These are phyloP conservation scores for Nicotiana knightiana DNA, from an alignment of 257 asterid species.

Conservation along the genomic window DNA sequence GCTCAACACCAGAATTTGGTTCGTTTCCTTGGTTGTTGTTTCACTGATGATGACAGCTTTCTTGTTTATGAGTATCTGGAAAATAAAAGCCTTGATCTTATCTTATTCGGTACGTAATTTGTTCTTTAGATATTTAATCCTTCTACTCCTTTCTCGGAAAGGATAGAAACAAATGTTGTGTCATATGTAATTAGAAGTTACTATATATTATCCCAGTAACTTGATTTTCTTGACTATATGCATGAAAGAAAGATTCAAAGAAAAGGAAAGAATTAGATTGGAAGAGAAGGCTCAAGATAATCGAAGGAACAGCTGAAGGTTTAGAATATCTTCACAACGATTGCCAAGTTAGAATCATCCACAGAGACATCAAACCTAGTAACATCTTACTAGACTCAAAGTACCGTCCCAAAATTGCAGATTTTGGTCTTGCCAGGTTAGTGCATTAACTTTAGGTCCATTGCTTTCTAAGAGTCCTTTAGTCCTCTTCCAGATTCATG, in stretches of 20 bases:
- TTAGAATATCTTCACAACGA: slow-evolving; percentile 16
- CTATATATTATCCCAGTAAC: neutral
- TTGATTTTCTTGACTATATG: slow-evolving; percentile 1
- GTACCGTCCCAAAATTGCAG: slow-evolving; percentile 15
- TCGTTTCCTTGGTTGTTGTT: slow-evolving; percentile 15
- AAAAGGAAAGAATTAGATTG: slow-evolving; percentile 10
- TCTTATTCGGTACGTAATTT: slow-evolving; percentile 11
- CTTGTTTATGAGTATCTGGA: slow-evolving; percentile 13
- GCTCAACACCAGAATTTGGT: slow-evolving; percentile 16
- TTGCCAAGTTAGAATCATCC: slow-evolving; percentile 13
- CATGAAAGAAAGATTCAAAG: slow-evolving; percentile 11
- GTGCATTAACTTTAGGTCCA: neutral
- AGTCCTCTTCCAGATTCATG: neutral
- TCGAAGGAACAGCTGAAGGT: slow-evolving; percentile 16
- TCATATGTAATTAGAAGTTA: neutral
- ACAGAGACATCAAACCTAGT: slow-evolving; percentile 19
- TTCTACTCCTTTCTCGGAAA: neutral
- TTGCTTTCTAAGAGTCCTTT: neutral
- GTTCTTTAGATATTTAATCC: neutral
- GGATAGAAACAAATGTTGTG: neutral
- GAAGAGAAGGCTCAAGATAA: slow-evolving; percentile 8
- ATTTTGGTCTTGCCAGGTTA: slow-evolving; percentile 20
- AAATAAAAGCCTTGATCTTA: slow-evolving; percentile 13
- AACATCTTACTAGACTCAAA: slow-evolving; percentile 17
- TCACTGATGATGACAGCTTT: slow-evolving; percentile 6